Evolutionary conservation across 176 grass and related monocot genomes (phyloP), one percentile per base, ranked within the genome.

Genomic region (Neostapfia colusana): DNA sequence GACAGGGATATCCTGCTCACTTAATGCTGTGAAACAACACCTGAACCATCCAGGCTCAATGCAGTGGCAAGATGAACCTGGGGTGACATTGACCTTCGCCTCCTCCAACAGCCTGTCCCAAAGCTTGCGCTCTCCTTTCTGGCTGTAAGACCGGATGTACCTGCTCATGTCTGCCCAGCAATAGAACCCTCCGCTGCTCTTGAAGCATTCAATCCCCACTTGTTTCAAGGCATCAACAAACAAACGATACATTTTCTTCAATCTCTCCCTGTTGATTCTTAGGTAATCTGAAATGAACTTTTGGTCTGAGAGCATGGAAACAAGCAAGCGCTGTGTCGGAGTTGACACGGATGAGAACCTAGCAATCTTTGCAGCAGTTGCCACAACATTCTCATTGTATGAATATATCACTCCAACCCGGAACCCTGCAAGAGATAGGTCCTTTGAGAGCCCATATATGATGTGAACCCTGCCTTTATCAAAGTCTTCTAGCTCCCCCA

Each of bases 41-140:
- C 87, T 90, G 77, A 95, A 99, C 95, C 95, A 99, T 65, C 95
- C 95, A 64, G 87, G 91, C 63, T 99, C 95, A 35, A 99, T 99
- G 76, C 91, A 99, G 84, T 99, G 95, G 70, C 95, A 99, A 62
- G 95, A 88, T 77, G 90, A 95, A 49, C 95, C 89, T 72, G 91
- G 91, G 44, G 89, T 99, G 4, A 81, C 50, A 85, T 99, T 99
- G 28, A 99, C 65, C 91, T 90, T 99, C 11, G 91, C 89, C 69
- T 78, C 80, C 65, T 89, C 90, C 68, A 95, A 88, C 53, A 95
- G 48, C 74, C 89, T 88, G 57, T 92, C 80, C 91, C 89, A 99
- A 63, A 99, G 88, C 51, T 86, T 86, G 59, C 62, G 87, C 55
- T 99, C 95, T 11, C 95, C 95, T 81, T 90, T 99, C 77, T 99